These are phyloP conservation scores for Microbotryum lychnidis-dioicae DNA, from an alignment of 1,284 basidiomycete genomes.

Conservation along the genomic window DNA sequence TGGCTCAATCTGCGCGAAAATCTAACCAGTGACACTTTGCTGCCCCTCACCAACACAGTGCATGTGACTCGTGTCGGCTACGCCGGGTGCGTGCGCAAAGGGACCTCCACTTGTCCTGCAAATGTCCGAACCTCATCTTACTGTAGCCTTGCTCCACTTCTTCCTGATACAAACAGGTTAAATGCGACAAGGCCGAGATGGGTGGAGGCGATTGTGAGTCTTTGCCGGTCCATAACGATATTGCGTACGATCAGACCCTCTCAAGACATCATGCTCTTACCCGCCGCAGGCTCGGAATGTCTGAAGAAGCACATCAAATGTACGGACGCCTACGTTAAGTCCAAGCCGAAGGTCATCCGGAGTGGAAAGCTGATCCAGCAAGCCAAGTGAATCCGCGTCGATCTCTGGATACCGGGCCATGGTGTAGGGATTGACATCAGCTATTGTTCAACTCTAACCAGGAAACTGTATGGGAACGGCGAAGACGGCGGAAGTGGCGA, in stretches of 20 bases:
- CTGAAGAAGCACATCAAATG: slow-evolving; percentile 8
- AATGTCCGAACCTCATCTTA: neutral
- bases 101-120: neutral
- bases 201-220: slow-evolving; percentile 20
- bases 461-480: slow-evolving; percentile 9
- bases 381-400: slow-evolving; percentile 18
- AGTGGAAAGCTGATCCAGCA: slow-evolving; percentile 26
- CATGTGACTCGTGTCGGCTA: slow-evolving; percentile 8
- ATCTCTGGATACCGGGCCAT: neutral
- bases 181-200: slow-evolving; percentile 23
- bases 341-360: slow-evolving; percentile 25
- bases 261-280: neutral
- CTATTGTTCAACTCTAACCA: no score
- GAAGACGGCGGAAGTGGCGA: neutral
- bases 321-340: slow-evolving; percentile 25
- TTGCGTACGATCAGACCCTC: neutral
- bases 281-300: no score
- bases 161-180: slow-evolving; percentile 10
- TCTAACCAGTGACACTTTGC: neutral
- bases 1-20: no score
- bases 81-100: neutral
- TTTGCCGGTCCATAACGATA: neutral
- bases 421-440: no score
- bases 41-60: slow-evolving; percentile 1
- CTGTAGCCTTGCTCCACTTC: slow-evolving; percentile 2